Evolutionary conservation across 2,329 filamentous ascomycete species (phyloP), one percentile per base, ranked within the genome.

Genomic region (Daldinia sp.): DNA sequence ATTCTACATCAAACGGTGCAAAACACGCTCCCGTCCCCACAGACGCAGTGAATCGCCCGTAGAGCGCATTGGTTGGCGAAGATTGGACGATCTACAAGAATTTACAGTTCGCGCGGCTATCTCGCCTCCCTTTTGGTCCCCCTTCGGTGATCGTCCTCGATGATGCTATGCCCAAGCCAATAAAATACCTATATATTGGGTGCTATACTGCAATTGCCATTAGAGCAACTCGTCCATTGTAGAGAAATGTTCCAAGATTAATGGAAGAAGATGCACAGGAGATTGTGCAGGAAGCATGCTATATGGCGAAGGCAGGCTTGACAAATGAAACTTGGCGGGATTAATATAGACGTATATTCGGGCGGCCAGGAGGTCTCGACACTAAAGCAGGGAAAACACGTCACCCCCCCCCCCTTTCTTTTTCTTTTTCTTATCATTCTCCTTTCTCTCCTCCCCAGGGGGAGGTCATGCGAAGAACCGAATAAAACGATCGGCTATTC

Each of bases 61-160:
- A n/a, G n/a, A n/a, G n/a, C n/a, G n/a, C n/a, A n/a, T n/a, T n/a
- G n/a, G n/a, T n/a, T 80, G 21, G 82, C 82, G 77, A 75, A 81
- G 9, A 11, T 23, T 1, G 73, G 69, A 11, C 76, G 78, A 8
- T 76, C 75, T 1, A n/a, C n/a, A n/a, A n/a, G 71, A 76, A 49
- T 75, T 80, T 48, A 79, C 82, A 23, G 84, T 87, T 25, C 80
- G 87, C 4, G 78, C 86, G 4, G 84, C 84, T 8, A 84, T 89
- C 67, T 87, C 85, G 57, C 84, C 84, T 0, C 72, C 77, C 0
- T 89, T 80, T 68, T 75, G 82, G 25, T 76, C 39, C 11, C 21
- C 30, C 13, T 53, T 50, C 30, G 17, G 23, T 15, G 23, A 25
- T 11, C 17, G 23, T 8, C 3, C 23, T 47, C 3, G 11, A 25